Conservation (phyloP, 148 eudicot genomes). For the Rhododendron molle region DNA sequence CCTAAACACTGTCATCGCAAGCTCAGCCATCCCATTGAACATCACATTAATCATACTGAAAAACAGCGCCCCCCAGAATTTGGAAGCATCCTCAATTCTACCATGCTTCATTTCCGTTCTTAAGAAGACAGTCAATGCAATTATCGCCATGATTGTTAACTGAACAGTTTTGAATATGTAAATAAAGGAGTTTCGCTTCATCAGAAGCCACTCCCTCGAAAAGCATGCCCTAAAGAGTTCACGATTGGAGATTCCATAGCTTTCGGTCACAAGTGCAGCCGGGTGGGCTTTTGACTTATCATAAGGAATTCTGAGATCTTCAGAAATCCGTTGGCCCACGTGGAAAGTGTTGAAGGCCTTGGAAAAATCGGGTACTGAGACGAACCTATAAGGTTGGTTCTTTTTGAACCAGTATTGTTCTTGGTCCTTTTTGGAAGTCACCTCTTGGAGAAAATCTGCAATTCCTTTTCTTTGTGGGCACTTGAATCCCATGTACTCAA, state of each 20-base stretch:
- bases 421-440: conserved; percentile 35
- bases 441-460: conserved; percentile 4
- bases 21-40: conserved; percentile 42
- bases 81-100: conserved; percentile 20
- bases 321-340: conserved; percentile 18
- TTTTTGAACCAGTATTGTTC: conserved; percentile 43
- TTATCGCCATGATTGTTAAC: conserved; percentile 28
- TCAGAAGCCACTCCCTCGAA: conserved; percentile 36
- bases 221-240: conserved; percentile 34
- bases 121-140: conserved; percentile 37
- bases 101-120: conserved; percentile 37
- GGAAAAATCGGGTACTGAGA: conserved; percentile 30
- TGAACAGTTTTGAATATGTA: conserved; percentile 34
- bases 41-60: conserved; percentile 38
- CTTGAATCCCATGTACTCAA: background rate
- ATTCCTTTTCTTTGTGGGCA: conserved; percentile 4
- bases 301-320: conserved; percentile 29
- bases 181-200: conserved; percentile 31
- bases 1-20: conserved; percentile 30
- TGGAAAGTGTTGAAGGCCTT: conserved; percentile 25
- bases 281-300: conserved; percentile 30
- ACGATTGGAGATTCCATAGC: conserved; percentile 32
- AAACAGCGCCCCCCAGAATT: conserved; percentile 36
- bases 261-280: conserved; percentile 31
- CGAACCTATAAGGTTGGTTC: conserved; percentile 30